Evolutionary conservation across 129 eudicot species (phyloP).

Genomic region (Chrysanthemum seticuspe): DNA sequence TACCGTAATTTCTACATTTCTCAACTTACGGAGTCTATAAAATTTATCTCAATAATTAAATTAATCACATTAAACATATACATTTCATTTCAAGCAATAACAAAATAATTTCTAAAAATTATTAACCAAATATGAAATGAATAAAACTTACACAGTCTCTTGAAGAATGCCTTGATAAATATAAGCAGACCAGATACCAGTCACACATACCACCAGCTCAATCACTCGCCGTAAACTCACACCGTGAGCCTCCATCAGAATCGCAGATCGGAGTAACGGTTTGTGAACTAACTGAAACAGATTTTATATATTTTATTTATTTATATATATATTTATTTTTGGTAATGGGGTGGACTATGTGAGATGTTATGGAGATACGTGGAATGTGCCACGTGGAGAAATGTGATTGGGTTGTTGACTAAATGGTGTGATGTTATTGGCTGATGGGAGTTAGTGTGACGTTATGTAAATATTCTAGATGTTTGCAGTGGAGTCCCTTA

Average conservation of each 20-base stretch:
- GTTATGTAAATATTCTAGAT: background rate
- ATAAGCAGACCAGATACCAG: constrained; percentile 96
- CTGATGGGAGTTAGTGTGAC: constrained; percentile 25
- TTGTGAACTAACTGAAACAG: constrained; percentile 12
- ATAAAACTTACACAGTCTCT: constrained; percentile 67
- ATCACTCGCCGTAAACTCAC: constrained; percentile 81
- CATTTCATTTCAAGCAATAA: background rate
- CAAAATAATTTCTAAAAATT: background rate
- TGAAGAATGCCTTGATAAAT: constrained; percentile 97
- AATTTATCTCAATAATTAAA: too few relatives aligned
- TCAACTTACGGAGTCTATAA: too few relatives aligned
- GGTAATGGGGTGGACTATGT: background rate
- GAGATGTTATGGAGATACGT: constrained; percentile 25
- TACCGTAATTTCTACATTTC: too few relatives aligned
- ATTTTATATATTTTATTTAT: background rate
- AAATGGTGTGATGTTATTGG: constrained; percentile 28
- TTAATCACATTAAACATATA: background rate
- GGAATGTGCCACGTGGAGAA: constrained; percentile 31
- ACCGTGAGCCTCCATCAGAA: constrained; percentile 71
- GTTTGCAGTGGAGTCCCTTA: constrained; percentile 3
- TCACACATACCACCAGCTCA: constrained; percentile 74
- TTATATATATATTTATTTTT: background rate
- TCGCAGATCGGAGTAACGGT: constrained; percentile 7
- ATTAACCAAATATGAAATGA: constrained; percentile 1
- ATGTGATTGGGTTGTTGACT: constrained; percentile 32